Base-by-base conservation (phyloP, 768 basidiomycete genomes). In the Scleroderma bovista region DNA sequence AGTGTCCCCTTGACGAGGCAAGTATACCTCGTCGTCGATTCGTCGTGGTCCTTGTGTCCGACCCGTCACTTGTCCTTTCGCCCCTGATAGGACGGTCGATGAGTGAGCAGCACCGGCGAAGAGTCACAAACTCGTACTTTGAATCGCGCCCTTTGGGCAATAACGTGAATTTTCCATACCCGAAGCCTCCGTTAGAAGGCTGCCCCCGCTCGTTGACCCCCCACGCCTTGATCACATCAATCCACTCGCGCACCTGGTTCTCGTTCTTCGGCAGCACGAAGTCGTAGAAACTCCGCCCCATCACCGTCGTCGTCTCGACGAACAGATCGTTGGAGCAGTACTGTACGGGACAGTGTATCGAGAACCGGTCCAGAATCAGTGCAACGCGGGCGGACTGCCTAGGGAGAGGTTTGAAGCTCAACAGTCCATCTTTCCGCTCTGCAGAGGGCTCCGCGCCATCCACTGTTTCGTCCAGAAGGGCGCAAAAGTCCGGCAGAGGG, bases 101-200 rank as follows among this genome's bases (percentile, higher is more conserved):
- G 33, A 9, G 9, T 40, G 34, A 16, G 24, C 50, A 9, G 26
- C 38, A 34, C 15, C 40, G 32, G 15, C 16, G 22, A 23, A 26
- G 45, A 34, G 33, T 20, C 10, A 32, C 16, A 46, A 53, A 42
- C 44, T 15, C 41, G 36, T 43, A 47, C 85, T 74, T 72, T 0
- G 82, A 81, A 58, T 88, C 83, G 52, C 88, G 69, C 0, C 86
- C 85, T 44, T 74, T 72, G 1, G 74, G 65, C 46, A 76, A 64
- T 3, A 88, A 58, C 37, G 65, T 69, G 57, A 91, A 91, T 58
- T 76, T 78, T 16, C 87, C 87, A 66, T 86, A 91, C 15, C 86
- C 88, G 61, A 91, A 91, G 1, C 88, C 88, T 31, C 88, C 87
- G 56, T 89, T 86, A 60, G 84, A 86, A 20, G 88, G 88, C 65